Evolutionary conservation across 2,329 filamentous ascomycete genomes (phyloP).

Genomic region (Clonostachys sp.): DNA sequence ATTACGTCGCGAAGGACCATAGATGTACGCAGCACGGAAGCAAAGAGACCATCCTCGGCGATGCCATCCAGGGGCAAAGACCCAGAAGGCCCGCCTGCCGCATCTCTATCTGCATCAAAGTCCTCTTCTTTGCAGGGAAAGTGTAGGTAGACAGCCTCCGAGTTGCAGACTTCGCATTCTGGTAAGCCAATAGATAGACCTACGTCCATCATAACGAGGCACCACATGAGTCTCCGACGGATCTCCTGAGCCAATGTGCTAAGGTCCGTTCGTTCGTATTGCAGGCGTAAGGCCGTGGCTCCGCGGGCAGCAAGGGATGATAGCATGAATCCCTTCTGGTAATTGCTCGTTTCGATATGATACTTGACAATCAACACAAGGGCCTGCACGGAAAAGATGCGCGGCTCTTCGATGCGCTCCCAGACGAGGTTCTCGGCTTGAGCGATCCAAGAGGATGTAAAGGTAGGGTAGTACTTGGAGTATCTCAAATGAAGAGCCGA

Average conservation of each 20-base stretch:
- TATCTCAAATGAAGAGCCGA: constrained; percentile 24
- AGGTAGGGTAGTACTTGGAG: constrained; percentile 13
- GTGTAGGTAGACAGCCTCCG: constrained; percentile 18
- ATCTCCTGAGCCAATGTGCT: constrained; percentile 14
- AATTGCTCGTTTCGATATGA: constrained; percentile 17
- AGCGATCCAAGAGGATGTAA: constrained; percentile 32
- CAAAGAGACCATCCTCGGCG: constrained; percentile 7
- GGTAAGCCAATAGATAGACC: constrained; percentile 19
- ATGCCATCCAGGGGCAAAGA: constrained; percentile 3
- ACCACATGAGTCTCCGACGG: constrained; percentile 20
- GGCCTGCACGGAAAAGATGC: constrained; percentile 36
- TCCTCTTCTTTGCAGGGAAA: constrained; percentile 18
- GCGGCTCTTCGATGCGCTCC: constrained; percentile 37
- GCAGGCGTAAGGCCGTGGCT: constrained; percentile 18
- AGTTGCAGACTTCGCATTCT: constrained; percentile 19
- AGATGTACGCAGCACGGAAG: constrained; percentile 8
- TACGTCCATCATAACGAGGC: constrained; percentile 14
- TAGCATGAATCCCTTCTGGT: constrained; percentile 24
- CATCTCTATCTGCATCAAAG: constrained; percentile 8
- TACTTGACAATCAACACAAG: constrained; percentile 20
- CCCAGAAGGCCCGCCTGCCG: neutral
- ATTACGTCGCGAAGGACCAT: constrained; percentile 12
- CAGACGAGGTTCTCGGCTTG: constrained; percentile 39
- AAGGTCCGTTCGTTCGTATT: constrained; percentile 18
- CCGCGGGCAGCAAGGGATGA: constrained; percentile 16